Percentiles rank a stretch among this genome's conserved stretches.
Conservation (phyloP, 805 yeast genomes). For the Saturnispora quitensis region DNA sequence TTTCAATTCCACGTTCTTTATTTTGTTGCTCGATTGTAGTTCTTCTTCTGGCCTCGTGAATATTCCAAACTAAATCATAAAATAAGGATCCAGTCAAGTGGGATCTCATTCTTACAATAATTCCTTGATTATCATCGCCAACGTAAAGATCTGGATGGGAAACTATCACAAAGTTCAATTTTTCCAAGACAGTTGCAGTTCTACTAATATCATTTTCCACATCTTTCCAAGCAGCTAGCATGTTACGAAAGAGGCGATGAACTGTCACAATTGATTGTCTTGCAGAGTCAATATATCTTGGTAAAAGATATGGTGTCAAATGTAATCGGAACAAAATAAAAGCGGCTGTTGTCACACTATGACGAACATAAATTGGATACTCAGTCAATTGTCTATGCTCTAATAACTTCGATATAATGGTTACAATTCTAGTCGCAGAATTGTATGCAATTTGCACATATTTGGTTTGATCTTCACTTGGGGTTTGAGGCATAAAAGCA, state of each 20-base stretch:
- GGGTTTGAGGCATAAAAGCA: conserved; percentile 86
- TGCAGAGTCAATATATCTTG: conserved; percentile 76
- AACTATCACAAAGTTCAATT: conserved; percentile 74
- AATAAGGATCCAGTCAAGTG: conserved; percentile 86
- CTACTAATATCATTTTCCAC: conserved; percentile 85
- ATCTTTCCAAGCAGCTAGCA: conserved; percentile 84
- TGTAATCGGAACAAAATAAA: conserved; percentile 73
- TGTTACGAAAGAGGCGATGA: conserved; percentile 78
- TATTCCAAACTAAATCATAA: conserved; percentile 88
- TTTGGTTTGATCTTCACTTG: conserved; percentile 76
- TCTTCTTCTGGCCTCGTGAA: conserved; percentile 86
- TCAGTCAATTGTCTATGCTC: conserved; percentile 67
- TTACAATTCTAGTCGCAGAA: conserved; percentile 72
- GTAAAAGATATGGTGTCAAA: conserved; percentile 61
- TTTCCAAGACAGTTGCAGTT: conserved; percentile 85
- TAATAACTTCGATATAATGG: conserved; percentile 62
- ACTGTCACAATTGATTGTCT: conserved; percentile 91
- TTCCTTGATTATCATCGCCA: conserved; percentile 53
- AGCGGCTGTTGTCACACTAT: conserved; percentile 75
- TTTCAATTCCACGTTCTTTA: neutral
- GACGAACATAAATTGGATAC: conserved; percentile 78
- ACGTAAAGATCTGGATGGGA: conserved; percentile 76
- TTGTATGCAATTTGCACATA: conserved; percentile 76
- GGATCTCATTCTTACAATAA: conserved; percentile 81
- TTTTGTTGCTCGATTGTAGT: conserved; percentile 34